A percentile compares a stretch with the other conserved stretches of the same genome.
Evolutionary conservation across 352 stramenopile species (phyloP).

Genomic region (Globisporangium canariense): DNA sequence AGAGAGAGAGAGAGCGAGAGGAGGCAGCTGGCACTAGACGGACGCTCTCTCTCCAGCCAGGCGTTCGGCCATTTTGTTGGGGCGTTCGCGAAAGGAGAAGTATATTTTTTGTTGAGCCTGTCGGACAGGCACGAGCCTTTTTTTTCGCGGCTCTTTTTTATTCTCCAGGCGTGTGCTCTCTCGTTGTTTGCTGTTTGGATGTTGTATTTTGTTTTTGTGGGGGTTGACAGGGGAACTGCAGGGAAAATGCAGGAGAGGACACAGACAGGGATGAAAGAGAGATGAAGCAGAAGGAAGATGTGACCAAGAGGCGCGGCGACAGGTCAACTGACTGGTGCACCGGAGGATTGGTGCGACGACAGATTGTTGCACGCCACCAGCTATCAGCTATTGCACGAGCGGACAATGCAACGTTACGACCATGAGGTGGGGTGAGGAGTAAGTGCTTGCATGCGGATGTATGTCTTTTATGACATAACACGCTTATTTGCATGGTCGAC

Average conservation of each 20-base stretch:
- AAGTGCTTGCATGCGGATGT: not conserved
- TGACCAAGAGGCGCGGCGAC: conserved; percentile 9
- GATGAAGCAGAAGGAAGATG: not conserved
- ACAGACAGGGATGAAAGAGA: not conserved
- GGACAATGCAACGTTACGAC: conserved; percentile 2
- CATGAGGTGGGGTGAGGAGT: not conserved
- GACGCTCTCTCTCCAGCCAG: not conserved
- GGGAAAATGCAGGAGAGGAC: no score
- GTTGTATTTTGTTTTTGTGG: not conserved
- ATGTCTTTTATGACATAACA: not conserved
- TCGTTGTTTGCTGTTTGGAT: not conserved
- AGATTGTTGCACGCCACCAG: not conserved
- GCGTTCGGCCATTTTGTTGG: no score
- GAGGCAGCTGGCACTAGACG: not conserved
- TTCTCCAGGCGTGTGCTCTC: no score
- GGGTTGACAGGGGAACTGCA: no score
- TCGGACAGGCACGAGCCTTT: not conserved
- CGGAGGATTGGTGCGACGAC: no score
- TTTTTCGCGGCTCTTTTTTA: not conserved
- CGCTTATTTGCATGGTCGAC: no score
- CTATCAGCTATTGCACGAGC: not conserved
- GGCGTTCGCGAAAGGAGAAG: not conserved
- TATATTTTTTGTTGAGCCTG: not conserved
- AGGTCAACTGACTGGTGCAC: not conserved
- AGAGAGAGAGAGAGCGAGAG: no score